Conservation (phyloP, 345 rosid species). For the Rubroshorea leprosula region DNA sequence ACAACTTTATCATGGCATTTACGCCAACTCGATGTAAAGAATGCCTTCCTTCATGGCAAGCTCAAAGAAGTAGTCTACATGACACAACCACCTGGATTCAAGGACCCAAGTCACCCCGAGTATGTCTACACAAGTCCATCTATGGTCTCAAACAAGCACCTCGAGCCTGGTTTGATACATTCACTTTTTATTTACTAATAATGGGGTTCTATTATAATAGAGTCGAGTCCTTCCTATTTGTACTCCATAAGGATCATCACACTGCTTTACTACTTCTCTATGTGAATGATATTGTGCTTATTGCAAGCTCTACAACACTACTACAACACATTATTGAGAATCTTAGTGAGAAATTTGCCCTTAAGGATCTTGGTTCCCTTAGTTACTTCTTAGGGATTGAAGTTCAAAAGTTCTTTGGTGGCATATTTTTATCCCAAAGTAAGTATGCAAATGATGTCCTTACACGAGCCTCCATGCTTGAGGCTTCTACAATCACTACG, state of each 20-base stretch:
- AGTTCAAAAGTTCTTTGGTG: too few species aligned
- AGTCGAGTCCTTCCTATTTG: background rate
- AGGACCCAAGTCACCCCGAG: background rate
- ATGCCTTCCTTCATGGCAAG: too few species aligned
- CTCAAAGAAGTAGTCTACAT: background rate
- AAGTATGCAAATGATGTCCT: background rate
- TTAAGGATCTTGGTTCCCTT: background rate
- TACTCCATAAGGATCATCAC: background rate
- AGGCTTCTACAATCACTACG: too few species aligned
- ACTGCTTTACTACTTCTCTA: background rate
- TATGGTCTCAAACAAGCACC: background rate
- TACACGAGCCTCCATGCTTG: too few species aligned
- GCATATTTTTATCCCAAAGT: background rate
- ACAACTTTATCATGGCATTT: background rate
- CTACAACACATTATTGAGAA: too few species aligned
- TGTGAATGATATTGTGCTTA: background rate
- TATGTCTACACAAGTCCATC: background rate
- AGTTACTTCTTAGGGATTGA: background rate
- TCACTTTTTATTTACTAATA: background rate
- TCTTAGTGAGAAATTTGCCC: background rate
- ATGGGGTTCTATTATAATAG: background rate
- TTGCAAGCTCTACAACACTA: background rate
- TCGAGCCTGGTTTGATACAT: background rate
- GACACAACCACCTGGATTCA: background rate
- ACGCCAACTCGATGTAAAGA: background rate